A percentile compares a stretch with the other conserved stretches of the same genome.
These are phyloP conservation scores for Leonotis leonurus DNA, from an alignment of 257 asterid genomes.

Conservation along the genomic window DNA sequence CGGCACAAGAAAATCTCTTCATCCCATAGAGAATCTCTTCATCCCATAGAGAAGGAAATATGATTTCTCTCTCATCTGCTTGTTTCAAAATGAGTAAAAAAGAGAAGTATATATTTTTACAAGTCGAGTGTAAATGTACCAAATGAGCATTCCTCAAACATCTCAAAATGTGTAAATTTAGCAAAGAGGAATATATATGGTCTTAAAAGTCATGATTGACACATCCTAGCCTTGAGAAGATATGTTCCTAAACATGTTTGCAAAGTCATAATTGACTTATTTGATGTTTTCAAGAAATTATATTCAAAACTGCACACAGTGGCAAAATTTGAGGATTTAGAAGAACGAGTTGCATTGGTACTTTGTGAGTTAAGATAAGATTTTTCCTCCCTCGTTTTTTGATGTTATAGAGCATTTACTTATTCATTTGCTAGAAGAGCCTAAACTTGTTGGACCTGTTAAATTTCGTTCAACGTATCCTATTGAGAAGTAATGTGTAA, in stretches of 20 bases:
- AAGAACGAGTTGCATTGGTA: neutral
- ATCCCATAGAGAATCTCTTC: neutral
- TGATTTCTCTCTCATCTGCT: neutral
- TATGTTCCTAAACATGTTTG: neutral
- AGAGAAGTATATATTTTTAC: neutral
- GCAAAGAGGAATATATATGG: neutral
- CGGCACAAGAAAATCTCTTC: neutral
- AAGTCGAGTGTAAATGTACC: neutral
- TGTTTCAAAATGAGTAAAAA: neutral
- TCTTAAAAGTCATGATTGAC: neutral
- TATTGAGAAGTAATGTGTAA: neutral
- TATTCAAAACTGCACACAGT: neutral
- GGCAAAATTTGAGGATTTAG: neutral
- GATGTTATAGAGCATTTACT: too few species aligned
- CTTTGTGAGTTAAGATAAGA: neutral
- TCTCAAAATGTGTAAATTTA: neutral
- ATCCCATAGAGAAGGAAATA: neutral
- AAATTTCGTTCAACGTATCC: neutral
- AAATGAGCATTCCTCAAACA: neutral
- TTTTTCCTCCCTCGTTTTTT: neutral
- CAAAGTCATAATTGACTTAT: neutral
- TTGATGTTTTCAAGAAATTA: neutral
- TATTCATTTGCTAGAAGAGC: neutral
- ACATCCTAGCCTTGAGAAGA: neutral
- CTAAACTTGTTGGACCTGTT: neutral